Percentiles rank a stretch among this genome's conserved stretches.
These are phyloP conservation scores for Cladosporium sp. DNA, from an alignment of 2,329 filamentous ascomycete species.

Conservation along the genomic window DNA sequence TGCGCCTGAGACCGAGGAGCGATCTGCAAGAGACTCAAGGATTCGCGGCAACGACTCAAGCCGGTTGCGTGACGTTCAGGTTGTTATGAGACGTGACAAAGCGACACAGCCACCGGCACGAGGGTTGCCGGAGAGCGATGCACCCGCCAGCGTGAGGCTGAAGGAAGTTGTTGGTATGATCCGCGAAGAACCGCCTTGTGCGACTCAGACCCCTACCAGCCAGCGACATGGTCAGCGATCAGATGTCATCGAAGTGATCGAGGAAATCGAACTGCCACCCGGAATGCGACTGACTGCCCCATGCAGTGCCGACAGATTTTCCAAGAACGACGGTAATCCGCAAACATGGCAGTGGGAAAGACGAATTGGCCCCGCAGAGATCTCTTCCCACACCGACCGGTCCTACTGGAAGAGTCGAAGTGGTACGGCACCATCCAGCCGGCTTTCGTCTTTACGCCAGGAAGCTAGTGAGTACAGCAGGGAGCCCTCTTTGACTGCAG, in stretches of 20 bases:
- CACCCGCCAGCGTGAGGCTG: slow-evolving; percentile 1
- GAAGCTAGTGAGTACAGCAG: background rate
- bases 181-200: background rate
- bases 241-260: slow-evolving; percentile 11
- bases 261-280: slow-evolving; percentile 11
- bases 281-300: background rate
- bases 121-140: background rate
- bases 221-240: background rate
- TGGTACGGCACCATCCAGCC: background rate
- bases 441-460: background rate
- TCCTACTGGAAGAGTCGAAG: slow-evolving; percentile 1
- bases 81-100: background rate
- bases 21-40: background rate
- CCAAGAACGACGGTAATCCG: too few species aligned
- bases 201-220: background rate
- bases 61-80: too few species aligned
- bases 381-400: background rate
- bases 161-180: slow-evolving; percentile 3
- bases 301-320: background rate
- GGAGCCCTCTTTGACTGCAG: background rate
- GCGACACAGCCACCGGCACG: background rate
- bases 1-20: background rate
- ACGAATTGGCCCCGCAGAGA: background rate
- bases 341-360: too few species aligned
- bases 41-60: background rate